Evolutionary conservation across 805 yeast genomes (phyloP).

Genomic region (Tetrapisispora namnaoensis): DNA sequence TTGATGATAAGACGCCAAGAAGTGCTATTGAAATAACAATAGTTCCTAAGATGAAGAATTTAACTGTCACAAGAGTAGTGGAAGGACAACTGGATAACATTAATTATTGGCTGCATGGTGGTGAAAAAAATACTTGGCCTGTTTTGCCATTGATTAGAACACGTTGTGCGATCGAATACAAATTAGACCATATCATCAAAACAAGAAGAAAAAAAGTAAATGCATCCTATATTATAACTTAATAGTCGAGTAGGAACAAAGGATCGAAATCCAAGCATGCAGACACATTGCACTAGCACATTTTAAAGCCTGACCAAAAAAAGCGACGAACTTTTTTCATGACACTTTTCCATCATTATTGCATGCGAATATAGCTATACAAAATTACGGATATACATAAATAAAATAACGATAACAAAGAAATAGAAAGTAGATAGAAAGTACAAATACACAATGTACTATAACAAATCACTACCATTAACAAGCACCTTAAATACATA

Average conservation of each 20-base stretch:
- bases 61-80: slow-evolving; percentile 65
- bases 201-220: slow-evolving; percentile 20
- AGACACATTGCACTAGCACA: too few species aligned
- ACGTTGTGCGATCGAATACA: slow-evolving; percentile 82
- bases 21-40: slow-evolving; percentile 78
- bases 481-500: too few species aligned
- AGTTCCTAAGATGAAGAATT: slow-evolving; percentile 73
- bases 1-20: slow-evolving; percentile 80
- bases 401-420: too few species aligned
- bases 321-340: too few species aligned
- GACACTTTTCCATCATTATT: too few species aligned
- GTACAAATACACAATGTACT: too few species aligned
- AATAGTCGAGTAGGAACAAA: background rate
- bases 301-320: too few species aligned
- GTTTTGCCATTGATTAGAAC: slow-evolving; percentile 75
- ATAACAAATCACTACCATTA: too few species aligned
- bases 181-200: slow-evolving; percentile 62
- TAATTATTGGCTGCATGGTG: slow-evolving; percentile 82
- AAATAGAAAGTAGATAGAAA: too few species aligned
- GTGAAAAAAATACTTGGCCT: slow-evolving; percentile 93
- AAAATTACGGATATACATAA: too few species aligned
- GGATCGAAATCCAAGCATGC: background rate
- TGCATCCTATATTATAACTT: background rate
- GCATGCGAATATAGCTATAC: too few species aligned
- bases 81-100: slow-evolving; percentile 74